Percentiles rank a stretch among this genome's conserved stretches.
Evolutionary conservation across 192 early-diverging fungal species (phyloP).

Genomic region (Lunasporangiospora selenospora): DNA sequence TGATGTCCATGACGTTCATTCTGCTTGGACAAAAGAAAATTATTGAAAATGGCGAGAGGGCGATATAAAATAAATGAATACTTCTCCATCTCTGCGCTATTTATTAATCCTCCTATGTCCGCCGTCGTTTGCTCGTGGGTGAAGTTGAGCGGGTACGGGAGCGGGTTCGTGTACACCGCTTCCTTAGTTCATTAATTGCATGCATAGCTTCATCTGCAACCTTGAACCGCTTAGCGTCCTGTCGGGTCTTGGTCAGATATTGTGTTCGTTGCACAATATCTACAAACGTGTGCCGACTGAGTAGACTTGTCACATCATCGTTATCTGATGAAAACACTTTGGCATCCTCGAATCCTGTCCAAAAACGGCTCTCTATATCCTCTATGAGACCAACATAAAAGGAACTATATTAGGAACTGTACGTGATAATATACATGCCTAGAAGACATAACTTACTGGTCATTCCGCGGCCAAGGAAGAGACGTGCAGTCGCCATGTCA

Average conservation of each 20-base stretch:
- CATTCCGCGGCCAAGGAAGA: slow-evolving; percentile 8
- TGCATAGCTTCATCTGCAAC: not conserved
- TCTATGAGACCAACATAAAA: slow-evolving; percentile 6
- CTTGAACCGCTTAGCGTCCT: slow-evolving; percentile 7
- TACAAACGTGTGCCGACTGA: slow-evolving; percentile 4
- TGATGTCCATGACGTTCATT: too few relatives aligned
- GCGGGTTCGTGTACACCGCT: too few relatives aligned
- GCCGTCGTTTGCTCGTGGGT: too few relatives aligned
- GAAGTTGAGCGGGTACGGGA: too few relatives aligned
- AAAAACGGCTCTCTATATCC: slow-evolving; percentile 8
- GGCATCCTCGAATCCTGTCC: slow-evolving; percentile 27
- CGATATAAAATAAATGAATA: too few relatives aligned
- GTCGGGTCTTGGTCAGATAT: slow-evolving; percentile 20
- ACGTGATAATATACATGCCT: not conserved
- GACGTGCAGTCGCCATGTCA: slow-evolving; percentile 3
- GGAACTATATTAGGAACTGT: not conserved
- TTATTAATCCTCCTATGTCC: too few relatives aligned
- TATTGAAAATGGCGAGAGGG: too few relatives aligned
- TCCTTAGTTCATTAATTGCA: too few relatives aligned
- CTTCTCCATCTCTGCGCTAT: too few relatives aligned
- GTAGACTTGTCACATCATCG: slow-evolving; percentile 11
- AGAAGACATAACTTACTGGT: slow-evolving; percentile 4
- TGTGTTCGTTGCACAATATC: slow-evolving; percentile 3
- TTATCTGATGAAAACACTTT: slow-evolving; percentile 8
- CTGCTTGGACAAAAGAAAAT: too few relatives aligned